Conservation (phyloP, 345 rosid species). For the Syzygium aqueum region DNA sequence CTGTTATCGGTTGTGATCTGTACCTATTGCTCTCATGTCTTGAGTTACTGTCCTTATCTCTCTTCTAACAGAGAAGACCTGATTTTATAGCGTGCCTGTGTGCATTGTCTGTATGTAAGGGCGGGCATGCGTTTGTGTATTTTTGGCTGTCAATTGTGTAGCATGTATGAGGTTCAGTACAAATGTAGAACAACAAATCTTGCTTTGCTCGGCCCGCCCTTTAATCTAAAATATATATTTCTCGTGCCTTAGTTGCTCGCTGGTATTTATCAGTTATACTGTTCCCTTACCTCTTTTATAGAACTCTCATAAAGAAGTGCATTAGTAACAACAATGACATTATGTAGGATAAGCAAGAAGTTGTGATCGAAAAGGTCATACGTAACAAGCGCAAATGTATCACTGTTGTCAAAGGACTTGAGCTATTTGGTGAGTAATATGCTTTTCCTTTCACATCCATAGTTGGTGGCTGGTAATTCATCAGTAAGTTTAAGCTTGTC, state of each 20-base stretch:
- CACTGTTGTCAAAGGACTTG: conserved; percentile 88
- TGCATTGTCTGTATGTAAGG: neutral
- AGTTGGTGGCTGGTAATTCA: neutral
- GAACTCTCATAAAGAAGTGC: neutral
- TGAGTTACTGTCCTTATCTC: neutral
- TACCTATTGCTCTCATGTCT: neutral
- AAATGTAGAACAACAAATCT: neutral
- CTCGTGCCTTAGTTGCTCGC: neutral
- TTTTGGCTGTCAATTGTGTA: neutral
- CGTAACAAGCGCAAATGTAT: conserved; percentile 95
- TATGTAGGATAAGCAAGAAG: conserved; percentile 78
- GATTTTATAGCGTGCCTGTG: neutral
- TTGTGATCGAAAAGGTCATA: conserved; percentile 76
- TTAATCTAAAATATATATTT: neutral
- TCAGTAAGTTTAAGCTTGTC: neutral
- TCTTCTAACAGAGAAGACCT: neutral
- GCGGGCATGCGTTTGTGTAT: neutral
- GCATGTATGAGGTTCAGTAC: neutral
- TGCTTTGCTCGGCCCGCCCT: neutral
- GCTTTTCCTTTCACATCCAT: neutral
- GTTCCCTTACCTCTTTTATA: neutral
- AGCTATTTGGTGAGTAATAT: conserved; percentile 67
- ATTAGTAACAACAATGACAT: neutral
- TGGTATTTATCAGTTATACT: neutral
- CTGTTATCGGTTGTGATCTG: neutral